Percentiles rank a stretch among this genome's conserved stretches.
phyloP scores from a whole-genome alignment of 441 rosid species.

The Cnidoscolus chayamansa region DNA sequence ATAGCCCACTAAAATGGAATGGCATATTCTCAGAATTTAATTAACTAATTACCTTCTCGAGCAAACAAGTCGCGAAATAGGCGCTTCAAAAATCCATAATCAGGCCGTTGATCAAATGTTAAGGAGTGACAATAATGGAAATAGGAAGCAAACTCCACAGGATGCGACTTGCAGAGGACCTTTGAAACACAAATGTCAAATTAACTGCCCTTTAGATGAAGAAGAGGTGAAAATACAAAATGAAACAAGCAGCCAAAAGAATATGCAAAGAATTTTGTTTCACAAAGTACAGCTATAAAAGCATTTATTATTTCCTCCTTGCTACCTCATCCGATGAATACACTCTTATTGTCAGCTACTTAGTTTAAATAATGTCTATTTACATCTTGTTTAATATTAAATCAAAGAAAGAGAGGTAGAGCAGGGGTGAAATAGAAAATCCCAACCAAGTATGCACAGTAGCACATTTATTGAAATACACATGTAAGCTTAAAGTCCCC shows the following conservation, averaged over 20 bases:
- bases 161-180: conserved; percentile 83
- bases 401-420: neutral
- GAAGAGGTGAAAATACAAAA: neutral
- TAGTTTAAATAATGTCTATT: neutral
- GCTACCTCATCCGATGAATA: neutral
- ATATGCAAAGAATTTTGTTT: neutral
- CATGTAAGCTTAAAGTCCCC: neutral
- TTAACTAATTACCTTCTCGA: conserved; percentile 52
- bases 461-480: neutral
- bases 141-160: conserved; percentile 86
- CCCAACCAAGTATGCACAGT: neutral
- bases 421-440: neutral
- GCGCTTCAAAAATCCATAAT: conserved; percentile 84
- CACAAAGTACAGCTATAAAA: neutral
- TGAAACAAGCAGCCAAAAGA: neutral
- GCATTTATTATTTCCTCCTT: neutral
- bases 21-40: neutral
- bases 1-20: neutral
- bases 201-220: neutral
- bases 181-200: conserved; percentile 20
- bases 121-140: conserved; percentile 80
- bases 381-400: neutral
- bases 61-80: conserved; percentile 68
- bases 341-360: neutral
- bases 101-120: conserved; percentile 81